These are phyloP conservation scores for Corynascus novoguineensis DNA, from an alignment of 495 filamentous ascomycete genomes.

Conservation along the genomic window DNA sequence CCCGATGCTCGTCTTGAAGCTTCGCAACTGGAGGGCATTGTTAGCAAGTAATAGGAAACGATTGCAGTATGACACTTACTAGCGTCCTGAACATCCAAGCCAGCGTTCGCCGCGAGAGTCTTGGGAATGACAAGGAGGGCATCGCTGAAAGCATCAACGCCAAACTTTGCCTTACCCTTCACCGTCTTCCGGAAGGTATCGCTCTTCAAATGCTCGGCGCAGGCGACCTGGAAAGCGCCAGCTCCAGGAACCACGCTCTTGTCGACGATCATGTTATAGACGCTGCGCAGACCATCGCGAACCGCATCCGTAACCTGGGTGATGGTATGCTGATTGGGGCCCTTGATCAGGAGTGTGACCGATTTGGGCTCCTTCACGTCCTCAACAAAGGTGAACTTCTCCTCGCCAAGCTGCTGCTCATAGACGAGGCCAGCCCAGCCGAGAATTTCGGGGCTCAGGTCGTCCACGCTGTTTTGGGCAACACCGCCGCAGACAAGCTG, in stretches of 20 bases:
- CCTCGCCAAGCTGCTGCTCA: constrained; percentile 95
- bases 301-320: constrained; percentile 94
- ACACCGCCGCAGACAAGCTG: constrained; percentile 89
- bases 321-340: constrained; percentile 93
- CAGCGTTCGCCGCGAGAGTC: constrained; percentile 91
- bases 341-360: constrained; percentile 97
- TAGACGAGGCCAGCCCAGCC: constrained; percentile 97
- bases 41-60: constrained; percentile 16
- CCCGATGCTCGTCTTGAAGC: constrained; percentile 76
- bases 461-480: constrained; percentile 93
- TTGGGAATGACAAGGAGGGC: constrained; percentile 92
- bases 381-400: constrained; percentile 98
- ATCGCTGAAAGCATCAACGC: constrained; percentile 90
- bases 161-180: constrained; percentile 95
- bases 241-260: constrained; percentile 89
- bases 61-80: constrained; percentile 47
- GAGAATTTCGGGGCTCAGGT: constrained; percentile 79
- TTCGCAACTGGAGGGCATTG: constrained; percentile 56
- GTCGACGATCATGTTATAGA: constrained; percentile 99
- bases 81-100: constrained; percentile 92
- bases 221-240: constrained; percentile 94
- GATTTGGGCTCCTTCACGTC: constrained; percentile 99
- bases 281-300: constrained; percentile 88
- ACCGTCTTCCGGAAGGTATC: constrained; percentile 78
- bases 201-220: constrained; percentile 79